Conservation (phyloP, 192 early-diverging fungal species). For the Cetraspora pellucida region DNA sequence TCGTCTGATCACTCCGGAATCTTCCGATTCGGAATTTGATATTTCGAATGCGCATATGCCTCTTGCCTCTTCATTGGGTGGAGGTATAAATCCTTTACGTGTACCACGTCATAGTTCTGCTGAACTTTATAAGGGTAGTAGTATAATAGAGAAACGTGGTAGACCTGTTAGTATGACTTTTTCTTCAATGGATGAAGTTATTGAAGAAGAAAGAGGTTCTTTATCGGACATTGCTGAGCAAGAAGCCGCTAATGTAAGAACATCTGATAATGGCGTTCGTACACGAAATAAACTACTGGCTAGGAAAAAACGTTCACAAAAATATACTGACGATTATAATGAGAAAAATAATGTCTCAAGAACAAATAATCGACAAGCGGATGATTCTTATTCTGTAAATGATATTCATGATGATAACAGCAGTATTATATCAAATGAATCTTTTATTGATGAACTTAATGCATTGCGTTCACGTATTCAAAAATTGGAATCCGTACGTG, state of each 20-base stretch:
- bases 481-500: constrained; percentile 9
- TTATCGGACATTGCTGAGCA: constrained; percentile 16
- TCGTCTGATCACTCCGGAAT: constrained; percentile 29
- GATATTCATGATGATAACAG: constrained; percentile 33
- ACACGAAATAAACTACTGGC: not conserved
- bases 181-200: constrained; percentile 18
- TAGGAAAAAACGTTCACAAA: constrained; percentile 13
- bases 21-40: constrained; percentile 37
- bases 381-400: constrained; percentile 11
- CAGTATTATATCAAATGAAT: constrained; percentile 25
- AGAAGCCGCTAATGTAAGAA: not conserved
- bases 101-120: constrained; percentile 12
- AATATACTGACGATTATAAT: constrained; percentile 12
- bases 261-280: not conserved
- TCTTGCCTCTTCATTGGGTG: constrained; percentile 14
- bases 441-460: constrained; percentile 14
- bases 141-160: not conserved
- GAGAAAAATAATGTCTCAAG: not conserved
- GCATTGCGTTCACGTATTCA: constrained; percentile 18
- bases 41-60: constrained; percentile 23
- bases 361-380: constrained; percentile 11
- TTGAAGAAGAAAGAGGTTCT: constrained; percentile 27
- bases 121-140: constrained; percentile 15
- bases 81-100: constrained; percentile 10
- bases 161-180: constrained; percentile 1